phyloP scores from a whole-genome alignment of 78 protist genomes.

The Tieghemostelium lacteum region DNA sequence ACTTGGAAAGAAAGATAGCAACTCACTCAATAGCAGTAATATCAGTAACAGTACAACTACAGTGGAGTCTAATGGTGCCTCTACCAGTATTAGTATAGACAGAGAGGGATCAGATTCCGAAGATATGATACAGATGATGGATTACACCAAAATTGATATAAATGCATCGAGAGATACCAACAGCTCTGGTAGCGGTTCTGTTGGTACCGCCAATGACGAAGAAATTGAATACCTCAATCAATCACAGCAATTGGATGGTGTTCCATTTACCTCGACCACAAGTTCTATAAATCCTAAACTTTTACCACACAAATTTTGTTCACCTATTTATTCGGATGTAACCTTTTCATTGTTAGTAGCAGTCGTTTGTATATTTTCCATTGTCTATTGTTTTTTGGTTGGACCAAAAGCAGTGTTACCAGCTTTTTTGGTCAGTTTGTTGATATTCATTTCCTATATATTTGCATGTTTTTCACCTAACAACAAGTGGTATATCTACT shows the following conservation, averaged over 20 bases:
- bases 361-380: slow-evolving; percentile 50
- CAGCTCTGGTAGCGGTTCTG: not conserved
- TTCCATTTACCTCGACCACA: not conserved
- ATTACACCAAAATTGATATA: not conserved
- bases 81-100: not conserved
- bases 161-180: not conserved
- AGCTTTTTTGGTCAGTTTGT: slow-evolving; percentile 57
- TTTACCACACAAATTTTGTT: too few species aligned
- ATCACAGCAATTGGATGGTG: not conserved
- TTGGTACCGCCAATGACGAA: not conserved
- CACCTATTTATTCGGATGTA: slow-evolving; percentile 49
- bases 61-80: not conserved
- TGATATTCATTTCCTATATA: slow-evolving; percentile 45
- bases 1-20: too few species aligned
- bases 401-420: slow-evolving; percentile 47
- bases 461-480: slow-evolving; percentile 8
- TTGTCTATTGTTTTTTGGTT: slow-evolving; percentile 42
- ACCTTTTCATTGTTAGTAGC: slow-evolving; percentile 28
- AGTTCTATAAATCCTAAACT: not conserved
- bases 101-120: not conserved
- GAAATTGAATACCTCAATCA: not conserved
- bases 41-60: too few species aligned
- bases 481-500: slow-evolving; percentile 47
- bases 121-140: not conserved
- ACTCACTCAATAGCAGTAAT: too few species aligned